Evolutionary conservation across 805 yeast species (phyloP), one percentile per base, ranked within the genome.

Genomic region (Torulaspora microellipsoides): DNA sequence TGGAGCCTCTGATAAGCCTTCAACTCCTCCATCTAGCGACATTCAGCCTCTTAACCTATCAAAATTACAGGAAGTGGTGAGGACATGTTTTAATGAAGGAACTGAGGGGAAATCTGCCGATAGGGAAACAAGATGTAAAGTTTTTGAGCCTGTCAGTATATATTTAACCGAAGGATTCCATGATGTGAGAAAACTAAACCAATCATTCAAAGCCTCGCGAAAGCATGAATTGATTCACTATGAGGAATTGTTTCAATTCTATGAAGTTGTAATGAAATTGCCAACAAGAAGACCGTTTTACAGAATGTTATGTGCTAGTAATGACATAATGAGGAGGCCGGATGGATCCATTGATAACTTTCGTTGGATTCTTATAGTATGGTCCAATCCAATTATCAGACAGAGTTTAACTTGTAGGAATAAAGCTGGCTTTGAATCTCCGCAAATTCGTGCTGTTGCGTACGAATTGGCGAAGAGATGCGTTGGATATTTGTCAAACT

Each of bases 381-480:
- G 83, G 40, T 90, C 85, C 46, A 77, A 82, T 27, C 96, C 96
- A 0, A 69, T 75, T 4, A 61, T 85, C 7, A 64, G 73, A 6
- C 66, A 71, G 15, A 73, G 82, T 8, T 64, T 79, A 13, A 42
- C 34, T 3, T 61, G 71, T 35, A 63, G 49, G 40, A 54, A 41
- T 10, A 55, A 34, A 27, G 45, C 44, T n/a, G 35, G 42, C 3
- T 51, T 57, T 8, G 73, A 74, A 23, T 65, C 75, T 0, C 73
- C 76, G 0, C 85, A 78, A 51, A 70, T 83, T 15, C 73, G 75
- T 46, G 60, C 75, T 0, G 54, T 79, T 12, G 74, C 83, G n/a
- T 81, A 83, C 55, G 90, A 85, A 39, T 69, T 90, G 3, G 59
- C 82, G 17, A 85, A 85, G 56, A 70, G 89, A 31, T 66, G 78